Evolutionary conservation across 768 basidiomycete species (phyloP), one percentile per base, ranked within the genome.

Genomic region (Tulasnella calospora): DNA sequence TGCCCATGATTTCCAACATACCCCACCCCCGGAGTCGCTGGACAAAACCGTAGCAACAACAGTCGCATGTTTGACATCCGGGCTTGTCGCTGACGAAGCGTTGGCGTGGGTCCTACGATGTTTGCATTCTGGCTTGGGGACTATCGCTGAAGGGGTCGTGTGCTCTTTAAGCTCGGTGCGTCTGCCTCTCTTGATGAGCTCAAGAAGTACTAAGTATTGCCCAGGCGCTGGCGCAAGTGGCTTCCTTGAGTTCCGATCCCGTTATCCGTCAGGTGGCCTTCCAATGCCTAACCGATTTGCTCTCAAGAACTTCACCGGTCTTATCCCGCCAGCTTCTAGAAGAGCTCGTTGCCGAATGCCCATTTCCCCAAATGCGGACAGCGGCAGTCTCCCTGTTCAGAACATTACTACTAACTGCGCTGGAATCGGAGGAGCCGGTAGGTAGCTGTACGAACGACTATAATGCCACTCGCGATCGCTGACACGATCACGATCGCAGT

Each of bases 351-450:
- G 35, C 21, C 3, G 75, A 76, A 23, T 76, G 75, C 41, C 57
- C 75, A 76, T 76, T 57, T 40, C 75, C 75, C 36, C 75, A 76
- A 57, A 76, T 76, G 75, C 51, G 75, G 3, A 57, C 57, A 23
- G 75, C 75, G 35, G 46, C 75, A 7, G 41, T 76, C 12, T 40
- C 33, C 17, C 38, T 76, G 0, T 15, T 61, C 3, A 76, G 67
- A n/a, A 76, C 30, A 36, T 57, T 46, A 21, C 13, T 76, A 2
- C 36, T 76, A 9, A 61, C 35, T 19, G 67, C 75, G 36, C 27
- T 76, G n/a, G 51, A 61, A 40, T 41, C 33, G 46, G 67, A 76
- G 27, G 30, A 67, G 33, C 17, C 61, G 61, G 61, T 67, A 35
- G 33, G 61, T 17, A 9, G 30, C 15, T 5, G 17, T 67, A 30